Evolutionary conservation across 345 rosid species (phyloP), one percentile per base, ranked within the genome.

Genomic region (Corchorus olitorius): DNA sequence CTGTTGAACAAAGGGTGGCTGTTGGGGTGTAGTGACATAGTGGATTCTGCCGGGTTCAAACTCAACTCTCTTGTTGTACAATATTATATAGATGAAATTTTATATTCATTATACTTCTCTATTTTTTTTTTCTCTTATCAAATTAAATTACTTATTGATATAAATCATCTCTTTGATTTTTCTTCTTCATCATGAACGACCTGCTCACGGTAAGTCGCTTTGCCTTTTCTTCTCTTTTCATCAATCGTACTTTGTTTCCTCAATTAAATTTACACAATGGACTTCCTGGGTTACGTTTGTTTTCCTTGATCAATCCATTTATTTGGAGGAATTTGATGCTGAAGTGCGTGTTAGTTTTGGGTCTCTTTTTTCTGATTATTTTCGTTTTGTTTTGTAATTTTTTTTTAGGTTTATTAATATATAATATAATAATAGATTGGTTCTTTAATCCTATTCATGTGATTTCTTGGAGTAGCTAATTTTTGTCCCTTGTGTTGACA

Each of bases 181-280:
- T n/a, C n/a, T 12, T 72, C 33, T 17, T 68, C 67, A 83, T 52
- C 66, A 86, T 86, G 89, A 86, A 86, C 82, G 87, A 86, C 76
- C 65, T 86, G 65, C 86, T 86, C 63, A 74, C 83, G 84, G 86
- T 87, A 76, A 78, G n/a, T n/a, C 60, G 3, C 53, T 33, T 52
- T 37, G 9, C 8, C 65, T 74, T 35, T 0, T 41, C 56, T 65
- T 39, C 6, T 27, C 1, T 39, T 4, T 39, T 39, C 8, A 37
- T 64, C 27, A 6, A 46, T 48, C 20, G 4, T 50, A n/a, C 37
- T 46, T 60, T 52, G 4, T 0, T 52, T 56, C 12, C 13, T 48
- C 41, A 6, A 56, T 74, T 59, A 45, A 46, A 56, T 19, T 72
- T 4, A 27, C 10, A 14, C 43, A 9, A 46, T 46, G 49, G 27